Base-by-base conservation (phyloP, 2,329 filamentous ascomycete genomes). In the Penicillium capsulatum region DNA sequence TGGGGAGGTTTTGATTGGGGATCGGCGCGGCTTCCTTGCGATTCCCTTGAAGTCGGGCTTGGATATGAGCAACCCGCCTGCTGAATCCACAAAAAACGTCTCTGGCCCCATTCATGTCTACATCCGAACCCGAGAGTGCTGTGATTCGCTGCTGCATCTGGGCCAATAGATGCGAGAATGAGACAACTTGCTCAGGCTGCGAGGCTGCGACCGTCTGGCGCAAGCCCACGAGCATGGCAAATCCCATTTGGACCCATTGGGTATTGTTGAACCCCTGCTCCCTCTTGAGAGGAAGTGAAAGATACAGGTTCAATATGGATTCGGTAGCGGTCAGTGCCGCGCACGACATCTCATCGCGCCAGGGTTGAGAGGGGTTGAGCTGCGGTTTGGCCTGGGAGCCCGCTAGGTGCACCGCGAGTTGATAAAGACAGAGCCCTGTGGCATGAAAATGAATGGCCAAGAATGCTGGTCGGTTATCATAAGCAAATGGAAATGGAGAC, bases 181-280 rank as follows among this genome's bases (percentile, higher is more conserved):
- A n/a, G 17, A 20, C 31, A 8, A 24, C 36, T 26, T 38, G 26
- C 19, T 26, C 34, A 15, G 40, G 19, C 9, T n/a, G 36, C 9
- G 15, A 17, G 6, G 34, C 17, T 20, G 32, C 35, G 16, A 22
- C 40, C 8, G 37, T 37, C 16, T 42, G 35, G n/a, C 46, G 46
- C 32, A 40, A 52, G 3, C 40, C 39, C 14, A 55, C 31, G 7
- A 58, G 40, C 40, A 58, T 41, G 17, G 49, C 57, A 39, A 68
- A 67, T 3, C 58, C 63, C 11, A 67, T 36, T 41, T 69, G 66
- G 2, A 70, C 53, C 65, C 66, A 69, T 42, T 67, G 57, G 1
- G 62, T 53, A 34, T 69, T 67, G 24, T 60, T 67, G 13, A 68
- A 55, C 1, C 50, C 49, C 31, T 60, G 53, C 38, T 70, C 66